Conservation (phyloP, 441 rosid species). For the Populus hybrid region DNA sequence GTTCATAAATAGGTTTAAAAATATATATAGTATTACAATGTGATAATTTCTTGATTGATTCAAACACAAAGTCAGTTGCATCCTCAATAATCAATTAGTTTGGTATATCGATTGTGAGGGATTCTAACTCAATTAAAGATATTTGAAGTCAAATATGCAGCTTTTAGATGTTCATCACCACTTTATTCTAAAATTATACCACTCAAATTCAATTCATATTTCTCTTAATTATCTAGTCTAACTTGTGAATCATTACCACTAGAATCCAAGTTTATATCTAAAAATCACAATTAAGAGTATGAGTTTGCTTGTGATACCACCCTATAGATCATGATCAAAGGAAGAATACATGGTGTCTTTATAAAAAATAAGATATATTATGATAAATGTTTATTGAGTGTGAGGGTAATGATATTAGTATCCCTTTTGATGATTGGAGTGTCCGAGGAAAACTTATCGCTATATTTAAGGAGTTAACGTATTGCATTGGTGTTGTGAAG, state of each 20-base stretch:
- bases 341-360: constrained; percentile 5
- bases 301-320: not conserved
- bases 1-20: no score
- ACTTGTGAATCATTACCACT: no score
- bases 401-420: not conserved
- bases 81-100: no score
- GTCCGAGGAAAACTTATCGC: not conserved
- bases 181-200: no score
- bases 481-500: not conserved
- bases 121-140: no score
- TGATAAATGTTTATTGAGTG: not conserved
- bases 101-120: no score
- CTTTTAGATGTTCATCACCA: no score
- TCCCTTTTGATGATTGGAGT: not conserved
- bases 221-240: not conserved
- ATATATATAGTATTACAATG: no score
- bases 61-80: no score
- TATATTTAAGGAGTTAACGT: not conserved
- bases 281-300: not conserved
- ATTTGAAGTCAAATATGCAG: no score
- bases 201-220: not conserved
- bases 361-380: not conserved
- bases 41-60: no score
- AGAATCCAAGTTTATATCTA: no score
- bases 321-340: not conserved